phyloP scores from a whole-genome alignment of 768 basidiomycete species.

The Auriculariales sp. region DNA sequence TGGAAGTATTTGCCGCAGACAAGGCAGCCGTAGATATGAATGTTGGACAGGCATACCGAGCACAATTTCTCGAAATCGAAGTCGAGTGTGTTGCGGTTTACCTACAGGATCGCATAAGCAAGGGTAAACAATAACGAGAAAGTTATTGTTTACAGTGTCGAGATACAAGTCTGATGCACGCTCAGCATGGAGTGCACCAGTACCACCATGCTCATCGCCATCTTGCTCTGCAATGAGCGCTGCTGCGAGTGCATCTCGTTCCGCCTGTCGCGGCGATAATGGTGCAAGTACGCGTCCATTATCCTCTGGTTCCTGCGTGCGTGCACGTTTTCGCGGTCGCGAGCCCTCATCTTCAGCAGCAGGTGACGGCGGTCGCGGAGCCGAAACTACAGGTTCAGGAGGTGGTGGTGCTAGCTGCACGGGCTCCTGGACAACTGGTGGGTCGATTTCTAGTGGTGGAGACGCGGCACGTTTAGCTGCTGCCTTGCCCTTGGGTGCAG shows the following conservation, averaged over 20 bases:
- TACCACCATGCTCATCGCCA: constrained; percentile 11
- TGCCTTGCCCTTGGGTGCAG: neutral
- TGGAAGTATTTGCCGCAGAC: constrained; percentile 99
- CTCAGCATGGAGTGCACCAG: constrained; percentile 17
- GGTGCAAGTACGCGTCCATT: neutral
- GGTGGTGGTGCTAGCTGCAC: neutral
- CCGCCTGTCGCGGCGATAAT: neutral
- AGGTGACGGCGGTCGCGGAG: neutral
- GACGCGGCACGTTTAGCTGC: neutral
- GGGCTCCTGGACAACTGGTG: neutral
- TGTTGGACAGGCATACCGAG: constrained; percentile 90
- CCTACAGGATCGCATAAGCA: constrained; percentile 30
- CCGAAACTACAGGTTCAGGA: neutral
- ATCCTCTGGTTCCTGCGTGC: neutral
- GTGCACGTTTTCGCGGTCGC: neutral
- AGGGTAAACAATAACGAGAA: constrained; percentile 5
- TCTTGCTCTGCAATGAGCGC: constrained; percentile 3
- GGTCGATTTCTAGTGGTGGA: neutral
- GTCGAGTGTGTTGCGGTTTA: constrained; percentile 80
- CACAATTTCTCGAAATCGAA: constrained; percentile 99
- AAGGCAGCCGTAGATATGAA: constrained; percentile 94
- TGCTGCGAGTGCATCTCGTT: neutral
- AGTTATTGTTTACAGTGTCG: constrained; percentile 56
- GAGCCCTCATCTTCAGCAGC: too few species aligned
- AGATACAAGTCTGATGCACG: constrained; percentile 75